A percentile compares a stretch with the other conserved stretches of the same genome.
These are phyloP conservation scores for Diaporthe vexans DNA, from an alignment of 2,329 filamentous ascomycete species.

Conservation along the genomic window DNA sequence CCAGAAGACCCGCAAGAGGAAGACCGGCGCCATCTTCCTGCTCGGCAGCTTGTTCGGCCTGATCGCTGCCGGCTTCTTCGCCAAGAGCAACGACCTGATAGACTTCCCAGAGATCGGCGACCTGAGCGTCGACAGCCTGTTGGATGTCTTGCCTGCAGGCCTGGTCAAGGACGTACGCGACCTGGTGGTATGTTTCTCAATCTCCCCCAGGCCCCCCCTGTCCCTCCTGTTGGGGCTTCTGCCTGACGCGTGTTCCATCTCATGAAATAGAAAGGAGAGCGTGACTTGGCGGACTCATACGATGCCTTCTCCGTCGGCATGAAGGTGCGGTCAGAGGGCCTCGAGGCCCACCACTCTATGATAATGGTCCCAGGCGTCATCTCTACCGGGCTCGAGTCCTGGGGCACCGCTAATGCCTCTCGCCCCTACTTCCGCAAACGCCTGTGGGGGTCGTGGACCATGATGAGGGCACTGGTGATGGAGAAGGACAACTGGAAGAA, in stretches of 20 bases:
- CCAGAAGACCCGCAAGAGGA: slow-evolving; percentile 75
- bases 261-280: slow-evolving; percentile 78
- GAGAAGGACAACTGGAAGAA: slow-evolving; percentile 96
- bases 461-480: slow-evolving; percentile 95
- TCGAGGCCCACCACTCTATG: slow-evolving; percentile 86
- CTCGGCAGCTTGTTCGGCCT: slow-evolving; percentile 93
- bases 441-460: slow-evolving; percentile 98
- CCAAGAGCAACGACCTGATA: slow-evolving; percentile 89
- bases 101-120: slow-evolving; percentile 80
- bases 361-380: slow-evolving; percentile 99
- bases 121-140: slow-evolving; percentile 84
- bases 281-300: slow-evolving; percentile 85
- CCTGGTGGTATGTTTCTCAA: slow-evolving; percentile 74
- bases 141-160: slow-evolving; percentile 89
- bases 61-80: slow-evolving; percentile 90
- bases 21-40: slow-evolving; percentile 85
- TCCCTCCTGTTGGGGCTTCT: neutral
- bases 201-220: slow-evolving; percentile 15
- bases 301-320: slow-evolving; percentile 94
- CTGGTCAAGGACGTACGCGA: slow-evolving; percentile 89
- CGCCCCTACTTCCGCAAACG: slow-evolving; percentile 94
- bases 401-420: slow-evolving; percentile 89
- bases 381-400: slow-evolving; percentile 95
- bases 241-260: slow-evolving; percentile 41
- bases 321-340: slow-evolving; percentile 84